Evolutionary conservation across 768 basidiomycete genomes (phyloP).

Genomic region (Boletales sp.): DNA sequence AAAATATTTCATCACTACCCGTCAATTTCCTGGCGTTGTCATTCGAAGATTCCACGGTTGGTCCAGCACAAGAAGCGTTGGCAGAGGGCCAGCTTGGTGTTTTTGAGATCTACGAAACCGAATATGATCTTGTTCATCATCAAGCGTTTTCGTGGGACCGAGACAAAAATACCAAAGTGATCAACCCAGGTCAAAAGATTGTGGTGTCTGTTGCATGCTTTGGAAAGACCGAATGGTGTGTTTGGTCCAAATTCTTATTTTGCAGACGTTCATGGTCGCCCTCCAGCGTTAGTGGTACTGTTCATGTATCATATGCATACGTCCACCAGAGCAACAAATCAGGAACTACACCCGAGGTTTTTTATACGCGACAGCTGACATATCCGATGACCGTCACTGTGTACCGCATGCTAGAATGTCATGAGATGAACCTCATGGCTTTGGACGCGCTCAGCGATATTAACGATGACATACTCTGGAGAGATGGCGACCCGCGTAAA

Average conservation of each 20-base stretch:
- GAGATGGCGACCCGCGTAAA: slow-evolving; percentile 48
- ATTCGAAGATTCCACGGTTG: slow-evolving; percentile 89
- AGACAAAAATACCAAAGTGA: slow-evolving; percentile 40
- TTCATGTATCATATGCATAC: slow-evolving; percentile 83
- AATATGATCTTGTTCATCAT: slow-evolving; percentile 70
- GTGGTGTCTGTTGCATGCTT: slow-evolving; percentile 70
- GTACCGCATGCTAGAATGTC: slow-evolving; percentile 90
- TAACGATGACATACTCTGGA: slow-evolving; percentile 28
- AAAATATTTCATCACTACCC: slow-evolving; percentile 81
- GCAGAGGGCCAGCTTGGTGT: slow-evolving; percentile 78
- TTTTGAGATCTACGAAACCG: slow-evolving; percentile 88
- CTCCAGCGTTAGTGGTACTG: slow-evolving; percentile 66
- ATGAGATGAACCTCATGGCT: slow-evolving; percentile 76
- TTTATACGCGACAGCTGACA: slow-evolving; percentile 83
- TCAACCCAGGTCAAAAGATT: slow-evolving; percentile 68
- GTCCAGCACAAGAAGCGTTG: slow-evolving; percentile 69
- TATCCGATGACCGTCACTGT: slow-evolving; percentile 93
- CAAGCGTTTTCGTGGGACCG: slow-evolving; percentile 78
- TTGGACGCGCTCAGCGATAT: slow-evolving; percentile 34
- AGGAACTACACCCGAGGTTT: slow-evolving; percentile 44
- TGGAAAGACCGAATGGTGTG: slow-evolving; percentile 92
- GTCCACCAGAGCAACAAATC: slow-evolving; percentile 43
- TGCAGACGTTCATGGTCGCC: slow-evolving; percentile 1
- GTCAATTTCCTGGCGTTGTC: slow-evolving; percentile 83
- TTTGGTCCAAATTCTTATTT: slow-evolving; percentile 9